Evolutionary conservation across 495 filamentous ascomycete genomes (phyloP).

Genomic region (Penicillium maclennaniae): DNA sequence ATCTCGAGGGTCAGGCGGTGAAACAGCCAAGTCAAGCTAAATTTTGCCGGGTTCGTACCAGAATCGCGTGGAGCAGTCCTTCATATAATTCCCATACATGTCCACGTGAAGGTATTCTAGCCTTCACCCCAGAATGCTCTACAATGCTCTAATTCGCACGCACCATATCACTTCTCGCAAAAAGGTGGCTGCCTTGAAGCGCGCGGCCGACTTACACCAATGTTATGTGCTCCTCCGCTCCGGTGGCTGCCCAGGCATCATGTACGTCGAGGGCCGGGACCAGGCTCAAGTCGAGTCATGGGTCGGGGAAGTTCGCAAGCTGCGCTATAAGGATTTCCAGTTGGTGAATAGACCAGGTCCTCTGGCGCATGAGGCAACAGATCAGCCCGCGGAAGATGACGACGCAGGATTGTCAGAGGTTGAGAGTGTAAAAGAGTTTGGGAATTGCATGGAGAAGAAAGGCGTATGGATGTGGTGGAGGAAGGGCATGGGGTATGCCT

Average conservation of each 20-base stretch:
- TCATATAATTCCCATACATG: neutral
- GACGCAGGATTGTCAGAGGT: conserved; percentile 30
- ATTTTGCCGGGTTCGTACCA: too few relatives aligned
- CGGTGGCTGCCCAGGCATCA: conserved; percentile 67
- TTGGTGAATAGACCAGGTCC: conserved; percentile 36
- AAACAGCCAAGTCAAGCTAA: too few relatives aligned
- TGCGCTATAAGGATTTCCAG: conserved; percentile 51
- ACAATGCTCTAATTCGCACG: conserved; percentile 66
- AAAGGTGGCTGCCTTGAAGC: conserved; percentile 63
- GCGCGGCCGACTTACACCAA: conserved; percentile 53
- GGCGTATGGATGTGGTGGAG: conserved; percentile 48
- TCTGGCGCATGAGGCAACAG: conserved; percentile 15
- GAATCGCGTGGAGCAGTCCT: too few relatives aligned
- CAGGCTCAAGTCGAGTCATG: conserved; percentile 49
- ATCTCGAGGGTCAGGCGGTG: too few relatives aligned
- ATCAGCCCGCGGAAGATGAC: neutral
- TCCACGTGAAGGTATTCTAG: neutral
- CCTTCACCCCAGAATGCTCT: conserved; percentile 22
- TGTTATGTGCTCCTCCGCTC: conserved; percentile 62
- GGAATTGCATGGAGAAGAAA: conserved; percentile 35
- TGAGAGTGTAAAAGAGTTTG: conserved; percentile 48
- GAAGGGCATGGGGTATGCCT: conserved; percentile 46
- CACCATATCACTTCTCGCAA: conserved; percentile 82
- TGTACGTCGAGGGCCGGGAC: conserved; percentile 66
- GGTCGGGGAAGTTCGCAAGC: conserved; percentile 50